Base-by-base conservation (phyloP, 1,284 basidiomycete species). In the Meripilus lineatus region DNA sequence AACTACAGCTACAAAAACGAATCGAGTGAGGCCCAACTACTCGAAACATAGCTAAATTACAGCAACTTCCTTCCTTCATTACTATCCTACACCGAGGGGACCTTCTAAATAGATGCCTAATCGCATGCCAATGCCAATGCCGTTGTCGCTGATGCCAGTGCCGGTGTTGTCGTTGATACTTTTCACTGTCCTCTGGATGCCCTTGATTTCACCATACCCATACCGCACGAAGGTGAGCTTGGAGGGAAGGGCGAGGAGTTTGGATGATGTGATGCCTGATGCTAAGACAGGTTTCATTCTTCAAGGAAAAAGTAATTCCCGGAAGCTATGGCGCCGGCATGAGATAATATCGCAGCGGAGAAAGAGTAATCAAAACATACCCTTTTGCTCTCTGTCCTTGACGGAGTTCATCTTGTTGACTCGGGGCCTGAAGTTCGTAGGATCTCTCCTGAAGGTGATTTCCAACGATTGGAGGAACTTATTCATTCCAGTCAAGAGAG, bases 361-460 rank as follows among this genome's bases (percentile, higher is more conserved):
- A 48, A 20, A 37, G 14, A 39, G 33, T 36, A 40, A 34, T 14
- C 32, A 42, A 25, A 38, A 66, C 78, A 33, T 58, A 89, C 89
- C 58, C 71, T 96, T 97, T 71, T 97, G 93, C 67, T 96, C 92
- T 52, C 86, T 80, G 64, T 97, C 93, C 69, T 95, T 94, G 58
- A 94, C 76, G 68, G 90, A 93, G 66, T 93, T 74, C 50, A 83
- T 62, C 73, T 98, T 98, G 76, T 98, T 97, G 52, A 97, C 93
- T 46, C 93, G 81, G 35, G 93, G 92, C 47, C 89, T 75, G 72
- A 81, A 95, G 71, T 95, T 95, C 50, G 91, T 93, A 21, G 93
- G 93, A 68, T 98, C 94, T 59, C 94, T 82, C 48, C 93, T 77
- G 82, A 97, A 97, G 5, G 93, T 97, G 61, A 97, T 93, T 66